Evolutionary conservation across 257 asterid genomes (phyloP).

Genomic region (Gentiana dahurica): DNA sequence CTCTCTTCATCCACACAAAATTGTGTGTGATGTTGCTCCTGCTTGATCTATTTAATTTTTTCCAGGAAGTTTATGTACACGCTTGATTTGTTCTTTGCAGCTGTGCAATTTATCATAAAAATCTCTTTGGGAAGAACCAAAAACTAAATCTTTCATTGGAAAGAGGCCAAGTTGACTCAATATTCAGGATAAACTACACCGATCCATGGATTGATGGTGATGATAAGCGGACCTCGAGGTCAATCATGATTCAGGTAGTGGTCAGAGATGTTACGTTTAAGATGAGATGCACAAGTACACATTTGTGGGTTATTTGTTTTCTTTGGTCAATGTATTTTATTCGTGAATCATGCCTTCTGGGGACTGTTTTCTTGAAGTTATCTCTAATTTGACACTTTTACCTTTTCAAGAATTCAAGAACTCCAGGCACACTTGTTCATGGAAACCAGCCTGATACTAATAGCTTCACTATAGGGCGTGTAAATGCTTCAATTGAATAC

Average conservation of each 20-base stretch:
- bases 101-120: slow-evolving; percentile 82
- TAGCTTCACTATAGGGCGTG: slow-evolving; percentile 67
- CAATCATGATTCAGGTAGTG: slow-evolving; percentile 86
- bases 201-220: slow-evolving; percentile 99
- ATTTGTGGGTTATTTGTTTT: no score
- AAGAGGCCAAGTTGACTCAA: slow-evolving; percentile 93
- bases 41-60: not conserved
- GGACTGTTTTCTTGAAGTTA: slow-evolving; percentile 7
- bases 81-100: slow-evolving; percentile 39
- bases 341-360: slow-evolving; percentile 4
- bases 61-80: not conserved
- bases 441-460: slow-evolving; percentile 71
- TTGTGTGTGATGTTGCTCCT: not conserved
- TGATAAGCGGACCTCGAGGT: slow-evolving; percentile 91
- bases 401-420: slow-evolving; percentile 78
- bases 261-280: slow-evolving; percentile 4
- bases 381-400: slow-evolving; percentile 7
- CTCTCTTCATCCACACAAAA: no score
- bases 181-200: slow-evolving; percentile 79
- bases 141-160: slow-evolving; percentile 87
- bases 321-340: no score
- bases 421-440: slow-evolving; percentile 91
- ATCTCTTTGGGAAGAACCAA: slow-evolving; percentile 93
- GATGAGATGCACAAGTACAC: not conserved
- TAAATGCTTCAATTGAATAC: slow-evolving; percentile 88